Conservation (phyloP, 2,329 filamentous ascomycete genomes). For the Aspergillus bombycis region DNA sequence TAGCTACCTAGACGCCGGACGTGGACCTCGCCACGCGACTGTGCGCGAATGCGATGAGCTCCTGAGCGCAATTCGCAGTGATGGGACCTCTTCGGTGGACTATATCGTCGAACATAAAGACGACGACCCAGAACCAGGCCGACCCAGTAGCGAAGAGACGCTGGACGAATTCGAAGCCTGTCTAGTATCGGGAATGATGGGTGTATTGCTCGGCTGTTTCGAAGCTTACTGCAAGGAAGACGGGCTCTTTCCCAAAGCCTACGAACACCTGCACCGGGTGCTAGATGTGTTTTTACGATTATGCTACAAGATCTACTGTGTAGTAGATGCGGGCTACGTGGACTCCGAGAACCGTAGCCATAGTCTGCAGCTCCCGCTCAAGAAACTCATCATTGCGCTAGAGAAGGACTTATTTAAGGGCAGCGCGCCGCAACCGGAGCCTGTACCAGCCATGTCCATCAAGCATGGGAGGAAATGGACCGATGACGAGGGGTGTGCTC, state of each 20-base stretch:
- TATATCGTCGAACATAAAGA: conserved; percentile 12
- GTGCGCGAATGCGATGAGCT: conserved; percentile 10
- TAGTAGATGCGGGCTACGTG: conserved; percentile 15
- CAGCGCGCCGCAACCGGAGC: not conserved
- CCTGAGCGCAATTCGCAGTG: not conserved
- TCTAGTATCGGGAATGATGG: conserved; percentile 23
- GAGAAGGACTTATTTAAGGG: conserved; percentile 4
- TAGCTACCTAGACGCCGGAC: not conserved
- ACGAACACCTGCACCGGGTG: conserved; percentile 20
- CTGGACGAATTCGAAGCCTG: conserved; percentile 24
- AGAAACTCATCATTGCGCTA: conserved; percentile 17
- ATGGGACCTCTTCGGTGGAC: conserved; percentile 18
- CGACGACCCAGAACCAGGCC: not conserved
- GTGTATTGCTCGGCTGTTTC: conserved; percentile 23
- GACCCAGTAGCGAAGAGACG: conserved; percentile 13
- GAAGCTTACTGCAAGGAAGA: conserved; percentile 21
- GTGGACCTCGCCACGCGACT: not conserved
- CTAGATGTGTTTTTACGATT: conserved; percentile 21
- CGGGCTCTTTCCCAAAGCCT: conserved; percentile 17
- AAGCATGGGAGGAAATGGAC: conserved; percentile 23
- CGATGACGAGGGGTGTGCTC: conserved; percentile 23
- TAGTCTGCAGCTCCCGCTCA: conserved; percentile 14
- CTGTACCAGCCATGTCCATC: not conserved
- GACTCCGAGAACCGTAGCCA: conserved; percentile 5
- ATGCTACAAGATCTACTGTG: conserved; percentile 18